Base-by-base conservation (phyloP, 2,329 filamentous ascomycete genomes). In the Beauveria medogensis region DNA sequence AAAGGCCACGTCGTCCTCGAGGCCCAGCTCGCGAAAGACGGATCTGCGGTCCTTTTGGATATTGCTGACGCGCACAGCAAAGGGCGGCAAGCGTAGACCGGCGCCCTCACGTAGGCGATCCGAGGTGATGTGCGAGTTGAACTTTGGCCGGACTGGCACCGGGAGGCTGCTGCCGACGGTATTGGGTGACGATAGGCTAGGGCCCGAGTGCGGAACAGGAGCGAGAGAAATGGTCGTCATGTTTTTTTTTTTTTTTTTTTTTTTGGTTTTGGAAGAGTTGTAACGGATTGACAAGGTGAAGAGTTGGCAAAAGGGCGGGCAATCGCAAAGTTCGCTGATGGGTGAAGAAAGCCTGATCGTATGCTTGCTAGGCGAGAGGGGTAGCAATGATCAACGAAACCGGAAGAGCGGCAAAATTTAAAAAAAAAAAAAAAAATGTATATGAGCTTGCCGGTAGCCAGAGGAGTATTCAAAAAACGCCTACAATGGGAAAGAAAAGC, bases 21-120 rank as follows among this genome's bases (percentile, higher is more conserved):
- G 66, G 5, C 80, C 81, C 46, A 78, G 68, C 69, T 83, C 81
- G 66, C 73, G 80, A 65, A 83, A 83, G 61, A 82, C 71, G 24
- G 80, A 82, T 65, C 73, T 77, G 54, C 80, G 75, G 47, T 75
- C 78, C 67, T 81, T 82, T 63, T 71, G 74, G 53, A 82, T 77
- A 61, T 77, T 80, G 65, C 73, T 73, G 46, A 66, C 66, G 37
- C 67, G 68, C 72, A 78, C 77, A 30, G 72, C 70, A 64, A 79
- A 75, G 1, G 72, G 67, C 52, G 72, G 73, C 12, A 73, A 69
- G 56, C 70, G 65, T 14, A 75, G 70, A 40, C 69, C 68, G n/a
- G 75, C 75, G 62, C 76, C 73, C 67, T 82, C 80, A 64, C 80
- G 76, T 43, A 83, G 70, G 47, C 80, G 78, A 67, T 83, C 79